phyloP scores from a whole-genome alignment of 345 rosid species.

The Citrus medica region DNA sequence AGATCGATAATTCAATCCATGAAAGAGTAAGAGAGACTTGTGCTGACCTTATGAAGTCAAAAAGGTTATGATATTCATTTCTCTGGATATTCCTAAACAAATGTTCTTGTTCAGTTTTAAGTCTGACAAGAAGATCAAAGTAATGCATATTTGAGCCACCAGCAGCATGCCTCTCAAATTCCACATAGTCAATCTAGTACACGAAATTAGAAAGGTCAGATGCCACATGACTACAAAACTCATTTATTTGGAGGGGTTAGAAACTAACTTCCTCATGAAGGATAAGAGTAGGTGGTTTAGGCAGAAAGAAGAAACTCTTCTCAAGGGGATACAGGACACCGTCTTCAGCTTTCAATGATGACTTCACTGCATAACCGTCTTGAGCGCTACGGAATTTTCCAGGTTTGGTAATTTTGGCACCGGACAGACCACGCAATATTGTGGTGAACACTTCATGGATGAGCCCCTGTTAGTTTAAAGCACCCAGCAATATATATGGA shows the following conservation, averaged over 20 bases:
- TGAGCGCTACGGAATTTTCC: conserved; percentile 96
- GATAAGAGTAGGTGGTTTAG: conserved; percentile 97
- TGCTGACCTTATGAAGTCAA: conserved; percentile 74
- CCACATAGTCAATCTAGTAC: conserved; percentile 84
- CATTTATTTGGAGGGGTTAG: not conserved
- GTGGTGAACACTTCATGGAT: conserved; percentile 94
- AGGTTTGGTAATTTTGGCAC: conserved; percentile 94
- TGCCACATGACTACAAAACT: not conserved
- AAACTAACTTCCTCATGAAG: conserved; percentile 87
- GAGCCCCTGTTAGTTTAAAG: conserved; percentile 59
- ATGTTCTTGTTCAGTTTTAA: conserved; percentile 96
- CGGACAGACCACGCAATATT: conserved; percentile 80
- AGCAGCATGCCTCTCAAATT: conserved; percentile 98
- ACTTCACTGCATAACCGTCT: conserved; percentile 98
- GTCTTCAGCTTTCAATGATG: conserved; percentile 97
- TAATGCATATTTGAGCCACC: conserved; percentile 99
- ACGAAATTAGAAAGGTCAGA: not conserved
- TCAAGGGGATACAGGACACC: conserved; percentile 95
- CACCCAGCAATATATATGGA: not conserved
- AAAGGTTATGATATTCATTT: conserved; percentile 90
- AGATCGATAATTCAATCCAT: conserved; percentile 1
- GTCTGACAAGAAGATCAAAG: conserved; percentile 89
- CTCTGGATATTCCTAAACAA: conserved; percentile 94
- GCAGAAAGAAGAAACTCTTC: conserved; percentile 94
- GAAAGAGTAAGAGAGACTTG: not conserved